phyloP scores from a whole-genome alignment of 1,284 basidiomycete species.

The Cryptococcus sp. region DNA sequence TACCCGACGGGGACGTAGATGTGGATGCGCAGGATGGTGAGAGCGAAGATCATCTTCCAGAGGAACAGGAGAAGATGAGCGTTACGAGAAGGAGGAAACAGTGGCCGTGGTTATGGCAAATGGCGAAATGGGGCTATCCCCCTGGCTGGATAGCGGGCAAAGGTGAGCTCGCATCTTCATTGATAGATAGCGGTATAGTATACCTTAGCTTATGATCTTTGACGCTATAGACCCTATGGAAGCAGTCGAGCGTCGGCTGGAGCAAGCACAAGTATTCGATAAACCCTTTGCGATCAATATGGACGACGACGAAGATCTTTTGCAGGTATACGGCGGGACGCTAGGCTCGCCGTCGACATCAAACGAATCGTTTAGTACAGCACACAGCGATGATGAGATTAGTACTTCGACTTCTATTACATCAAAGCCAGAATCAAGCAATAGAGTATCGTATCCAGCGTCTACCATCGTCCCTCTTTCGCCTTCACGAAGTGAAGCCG shows the following conservation, averaged over 20 bases:
- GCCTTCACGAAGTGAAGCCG: not conserved
- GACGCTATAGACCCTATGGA: conserved; percentile 19
- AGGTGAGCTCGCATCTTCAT: conserved; percentile 13
- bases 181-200: not conserved
- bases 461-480: not conserved
- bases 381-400: not conserved
- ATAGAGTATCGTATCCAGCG: too few relatives aligned
- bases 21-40: not conserved
- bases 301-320: conserved; percentile 13
- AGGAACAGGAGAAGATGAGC: conserved; percentile 4
- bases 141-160: conserved; percentile 25
- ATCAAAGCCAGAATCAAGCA: too few relatives aligned
- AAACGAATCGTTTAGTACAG: not conserved
- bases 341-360: conserved; percentile 2
- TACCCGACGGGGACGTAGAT: conserved; percentile 7
- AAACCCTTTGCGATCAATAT: conserved; percentile 1
- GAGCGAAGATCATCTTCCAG: not conserved
- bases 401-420: too few relatives aligned
- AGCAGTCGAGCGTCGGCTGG: conserved; percentile 10
- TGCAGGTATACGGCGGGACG: conserved; percentile 19
- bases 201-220: not conserved
- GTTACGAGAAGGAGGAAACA: conserved; percentile 13
- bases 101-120: conserved; percentile 24
- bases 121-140: conserved; percentile 35
- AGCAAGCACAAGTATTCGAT: conserved; percentile 1